These are phyloP conservation scores for Penicillium janthinellum DNA, from an alignment of 2,329 filamentous ascomycete species.

Conservation along the genomic window DNA sequence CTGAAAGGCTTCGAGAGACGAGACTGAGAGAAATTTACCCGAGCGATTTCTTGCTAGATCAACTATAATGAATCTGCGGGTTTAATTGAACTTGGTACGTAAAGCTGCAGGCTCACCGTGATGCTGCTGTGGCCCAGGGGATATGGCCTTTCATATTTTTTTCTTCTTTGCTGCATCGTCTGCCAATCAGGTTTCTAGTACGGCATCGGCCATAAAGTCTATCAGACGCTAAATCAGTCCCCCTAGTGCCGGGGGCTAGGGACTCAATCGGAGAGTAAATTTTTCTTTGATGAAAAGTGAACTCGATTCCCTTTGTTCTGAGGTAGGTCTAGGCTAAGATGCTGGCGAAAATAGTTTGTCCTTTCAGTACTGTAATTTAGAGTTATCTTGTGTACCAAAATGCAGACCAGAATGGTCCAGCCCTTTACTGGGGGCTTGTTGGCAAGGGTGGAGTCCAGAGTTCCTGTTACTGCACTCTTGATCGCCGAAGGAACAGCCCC, in stretches of 20 bases:
- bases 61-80: not conserved
- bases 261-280: not conserved
- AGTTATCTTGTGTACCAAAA: not conserved
- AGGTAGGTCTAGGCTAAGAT: too few species aligned
- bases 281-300: not conserved
- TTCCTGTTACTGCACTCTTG: not conserved
- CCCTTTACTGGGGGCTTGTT: not conserved
- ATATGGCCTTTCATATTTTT: conserved; percentile 2
- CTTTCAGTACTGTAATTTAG: not conserved
- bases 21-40: not conserved
- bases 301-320: not conserved
- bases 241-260: conserved; percentile 11
- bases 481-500: conserved; percentile 10
- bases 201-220: conserved; percentile 14
- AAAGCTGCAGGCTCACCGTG: not conserved
- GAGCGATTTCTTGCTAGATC: not conserved
- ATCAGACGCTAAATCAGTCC: conserved; percentile 17
- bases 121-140: conserved; percentile 4
- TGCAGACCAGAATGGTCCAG: not conserved
- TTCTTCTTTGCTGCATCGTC: not conserved
- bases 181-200: conserved; percentile 10
- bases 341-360: not conserved
- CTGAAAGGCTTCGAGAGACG: not conserved
- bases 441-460: not conserved
- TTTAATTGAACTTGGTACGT: not conserved